A percentile compares a stretch with the other conserved stretches of the same genome.
Evolutionary conservation across 768 basidiomycete species (phyloP).

Genomic region (Lactarius tabidus): DNA sequence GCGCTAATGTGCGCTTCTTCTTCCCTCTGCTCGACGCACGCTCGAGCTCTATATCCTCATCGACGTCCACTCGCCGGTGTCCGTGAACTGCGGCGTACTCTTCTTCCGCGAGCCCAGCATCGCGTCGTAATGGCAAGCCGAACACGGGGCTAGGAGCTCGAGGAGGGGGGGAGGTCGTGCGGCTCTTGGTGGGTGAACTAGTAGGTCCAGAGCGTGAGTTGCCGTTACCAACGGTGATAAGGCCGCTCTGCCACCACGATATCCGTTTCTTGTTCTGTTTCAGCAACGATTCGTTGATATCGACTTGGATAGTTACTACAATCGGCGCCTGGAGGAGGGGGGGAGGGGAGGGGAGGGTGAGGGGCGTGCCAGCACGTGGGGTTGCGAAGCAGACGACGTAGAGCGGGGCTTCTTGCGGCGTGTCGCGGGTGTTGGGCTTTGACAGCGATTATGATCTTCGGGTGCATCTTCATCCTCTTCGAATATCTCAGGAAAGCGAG

Average conservation of each 20-base stretch:
- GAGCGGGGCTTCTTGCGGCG: slow-evolving; percentile 48
- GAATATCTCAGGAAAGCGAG: too few species aligned
- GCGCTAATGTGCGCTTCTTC: slow-evolving; percentile 44
- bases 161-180: slow-evolving; percentile 39
- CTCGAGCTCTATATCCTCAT: slow-evolving; percentile 37
- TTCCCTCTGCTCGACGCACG: slow-evolving; percentile 44
- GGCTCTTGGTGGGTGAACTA: slow-evolving; percentile 26
- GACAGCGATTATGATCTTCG: slow-evolving; percentile 35
- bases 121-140: slow-evolving; percentile 54
- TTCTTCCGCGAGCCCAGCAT: slow-evolving; percentile 44
- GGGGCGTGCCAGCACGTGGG: slow-evolving; percentile 44
- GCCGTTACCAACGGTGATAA: slow-evolving; percentile 37
- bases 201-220: slow-evolving; percentile 34
- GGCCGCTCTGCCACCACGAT: slow-evolving; percentile 46
- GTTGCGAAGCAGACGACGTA: slow-evolving; percentile 34
- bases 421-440: slow-evolving; percentile 36
- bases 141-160: slow-evolving; percentile 65
- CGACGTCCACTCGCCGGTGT: slow-evolving; percentile 32
- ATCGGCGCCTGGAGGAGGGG: slow-evolving; percentile 25
- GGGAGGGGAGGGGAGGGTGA: slow-evolving; percentile 39
- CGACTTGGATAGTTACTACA: slow-evolving; percentile 28
- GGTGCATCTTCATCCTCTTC: slow-evolving; percentile 25
- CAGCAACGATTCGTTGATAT: slow-evolving; percentile 32
- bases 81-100: slow-evolving; percentile 36
- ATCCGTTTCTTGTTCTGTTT: slow-evolving; percentile 36